Evolutionary conservation across 257 asterid species (phyloP), one percentile per base, ranked within the genome.

Genomic region (Jacaranda mimosifolia): DNA sequence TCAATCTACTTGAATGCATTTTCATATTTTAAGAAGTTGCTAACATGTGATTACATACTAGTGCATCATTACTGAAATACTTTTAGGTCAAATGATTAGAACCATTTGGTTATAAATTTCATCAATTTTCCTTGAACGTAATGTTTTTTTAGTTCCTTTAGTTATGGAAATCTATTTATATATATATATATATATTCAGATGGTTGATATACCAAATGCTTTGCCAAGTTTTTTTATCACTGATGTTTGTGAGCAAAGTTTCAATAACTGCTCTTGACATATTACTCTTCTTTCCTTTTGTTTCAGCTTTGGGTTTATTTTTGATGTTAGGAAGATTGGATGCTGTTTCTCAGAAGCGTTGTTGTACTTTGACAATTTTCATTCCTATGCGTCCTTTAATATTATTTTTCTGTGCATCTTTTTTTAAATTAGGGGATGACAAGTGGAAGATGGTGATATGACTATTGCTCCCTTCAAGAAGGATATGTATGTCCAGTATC

Each of bases 401-500:
- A 17, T 43, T 48, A 49, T 48, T 14, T 38, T 26, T 14, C 17
- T 55, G 17, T 73, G 36, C 7, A 15, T 63, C 58, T 7, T 57
- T 75, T 55, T 75, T 62, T 55, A 92, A 96, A 90, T 86, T 63
- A 79, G 18, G 72, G 92, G 87, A 75, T 65, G 83, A 49, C 85
- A 82, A 10, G 82, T 83, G 49, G 91, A 74, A 75, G 83, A 85
- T 56, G 84, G 85, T 64, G 96, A 87, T 74, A 80, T 92, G 97
- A 93, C 84, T 89, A 87, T 81, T 65, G 74, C 70, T 76, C 80
- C 66, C 97, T 93, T 48, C 89, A 70, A 69, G 86, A 88, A 83
- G 98, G 98, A 90, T 93, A 86, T 83, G 97, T 93, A 88, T 8
- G 97, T 79, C 11, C 38, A 10, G 53, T 77, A 53, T 57, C n/a